Percentiles rank a stretch among this genome's conserved stretches.
phyloP scores from a whole-genome alignment of 1,284 basidiomycete species.

The Ganoderma boninense region DNA sequence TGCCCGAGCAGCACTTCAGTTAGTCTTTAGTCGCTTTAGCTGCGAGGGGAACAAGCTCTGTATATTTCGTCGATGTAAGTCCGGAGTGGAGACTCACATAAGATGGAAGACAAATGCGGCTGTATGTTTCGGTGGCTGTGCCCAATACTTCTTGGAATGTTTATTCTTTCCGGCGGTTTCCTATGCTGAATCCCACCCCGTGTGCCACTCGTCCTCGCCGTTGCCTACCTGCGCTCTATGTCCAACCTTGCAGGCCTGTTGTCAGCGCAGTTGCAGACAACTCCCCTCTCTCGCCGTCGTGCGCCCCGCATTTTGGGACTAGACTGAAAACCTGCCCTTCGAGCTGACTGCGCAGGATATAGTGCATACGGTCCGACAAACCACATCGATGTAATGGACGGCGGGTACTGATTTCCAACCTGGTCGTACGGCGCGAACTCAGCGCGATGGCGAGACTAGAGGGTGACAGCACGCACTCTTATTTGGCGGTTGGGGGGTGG shows the following conservation, averaged over 20 bases:
- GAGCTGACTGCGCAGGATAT: not conserved
- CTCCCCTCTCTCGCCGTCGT: not conserved
- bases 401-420: not conserved
- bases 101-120: not conserved
- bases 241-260: not conserved
- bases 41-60: not conserved
- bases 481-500: not conserved
- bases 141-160: not conserved
- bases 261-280: not conserved
- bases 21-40: not conserved
- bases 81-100: not conserved
- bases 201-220: not conserved
- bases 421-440: not conserved
- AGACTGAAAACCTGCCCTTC: not conserved
- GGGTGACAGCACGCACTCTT: not conserved
- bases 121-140: not conserved
- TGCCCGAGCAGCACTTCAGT: conserved; percentile 1
- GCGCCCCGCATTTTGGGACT: not conserved
- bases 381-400: not conserved
- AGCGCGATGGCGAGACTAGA: not conserved
- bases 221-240: not conserved
- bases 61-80: not conserved
- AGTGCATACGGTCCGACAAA: not conserved
- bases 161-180: not conserved
- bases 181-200: not conserved